phyloP scores from a whole-genome alignment of 257 asterid genomes.

The Verbascum thapsus region DNA sequence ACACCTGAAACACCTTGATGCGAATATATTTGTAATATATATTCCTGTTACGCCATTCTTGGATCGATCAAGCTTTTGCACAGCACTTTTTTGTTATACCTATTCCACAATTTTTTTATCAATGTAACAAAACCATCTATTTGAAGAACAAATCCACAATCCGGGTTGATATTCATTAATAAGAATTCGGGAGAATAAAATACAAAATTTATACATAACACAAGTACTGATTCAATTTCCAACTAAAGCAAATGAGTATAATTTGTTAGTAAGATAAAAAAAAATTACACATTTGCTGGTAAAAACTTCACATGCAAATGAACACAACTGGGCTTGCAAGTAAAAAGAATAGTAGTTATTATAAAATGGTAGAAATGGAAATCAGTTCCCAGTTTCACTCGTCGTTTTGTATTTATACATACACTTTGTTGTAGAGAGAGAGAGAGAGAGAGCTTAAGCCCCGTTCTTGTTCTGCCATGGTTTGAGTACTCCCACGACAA shows the following conservation, averaged over 20 bases:
- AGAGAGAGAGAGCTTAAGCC: slow-evolving; percentile 53
- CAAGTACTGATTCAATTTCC: no score
- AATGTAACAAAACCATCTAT: no score
- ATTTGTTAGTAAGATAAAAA: not conserved
- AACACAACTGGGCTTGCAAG: slow-evolving; percentile 25
- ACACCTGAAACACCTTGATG: no score
- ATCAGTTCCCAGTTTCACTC: slow-evolving; percentile 26
- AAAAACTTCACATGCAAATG: slow-evolving; percentile 4
- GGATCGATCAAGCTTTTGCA: no score
- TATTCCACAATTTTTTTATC: no score
- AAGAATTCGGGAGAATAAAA: no score
- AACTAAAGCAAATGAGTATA: slow-evolving; percentile 12
- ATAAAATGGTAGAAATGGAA: not conserved
- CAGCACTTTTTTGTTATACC: no score
- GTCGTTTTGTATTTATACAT: slow-evolving; percentile 36
- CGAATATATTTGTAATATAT: no score
- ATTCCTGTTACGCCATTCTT: no score
- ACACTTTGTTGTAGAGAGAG: slow-evolving; percentile 1
- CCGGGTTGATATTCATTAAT: no score
- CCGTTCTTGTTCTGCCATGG: slow-evolving; percentile 90
- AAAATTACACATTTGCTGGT: slow-evolving; percentile 30
- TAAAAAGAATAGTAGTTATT: slow-evolving; percentile 31
- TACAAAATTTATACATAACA: no score
- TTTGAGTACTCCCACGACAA: slow-evolving; percentile 85
- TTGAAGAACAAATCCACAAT: no score